phyloP scores from a whole-genome alignment of 805 yeast species.

The Clavispora carvajalis region DNA sequence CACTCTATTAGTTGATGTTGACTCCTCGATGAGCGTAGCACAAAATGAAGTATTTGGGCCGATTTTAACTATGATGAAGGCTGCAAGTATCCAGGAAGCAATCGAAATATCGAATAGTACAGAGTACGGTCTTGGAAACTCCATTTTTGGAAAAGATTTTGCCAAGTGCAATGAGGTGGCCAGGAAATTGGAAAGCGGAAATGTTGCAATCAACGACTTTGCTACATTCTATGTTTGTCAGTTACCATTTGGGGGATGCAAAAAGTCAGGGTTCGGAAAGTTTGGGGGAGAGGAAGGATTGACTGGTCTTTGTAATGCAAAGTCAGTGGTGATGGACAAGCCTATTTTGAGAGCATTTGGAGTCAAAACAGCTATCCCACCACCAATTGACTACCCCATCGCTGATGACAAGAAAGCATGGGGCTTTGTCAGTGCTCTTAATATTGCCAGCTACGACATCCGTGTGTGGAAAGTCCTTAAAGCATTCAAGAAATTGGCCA shows the following conservation, averaged over 20 bases:
- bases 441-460: slow-evolving; percentile 76
- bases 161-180: slow-evolving; percentile 58
- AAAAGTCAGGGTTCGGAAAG: slow-evolving; percentile 93
- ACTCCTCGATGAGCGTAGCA: slow-evolving; percentile 69
- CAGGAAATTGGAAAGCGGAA: slow-evolving; percentile 67
- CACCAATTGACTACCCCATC: slow-evolving; percentile 89
- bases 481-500: slow-evolving; percentile 35
- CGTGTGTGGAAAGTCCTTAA: slow-evolving; percentile 60
- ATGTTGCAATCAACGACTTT: slow-evolving; percentile 95
- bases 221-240: slow-evolving; percentile 96
- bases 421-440: slow-evolving; percentile 78
- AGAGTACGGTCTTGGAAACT: slow-evolving; percentile 85
- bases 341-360: slow-evolving; percentile 52
- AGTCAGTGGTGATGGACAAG: slow-evolving; percentile 82
- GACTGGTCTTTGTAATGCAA: slow-evolving; percentile 80
- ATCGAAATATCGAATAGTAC: slow-evolving; percentile 75
- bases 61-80: slow-evolving; percentile 72
- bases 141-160: slow-evolving; percentile 73
- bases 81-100: slow-evolving; percentile 61
- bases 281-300: slow-evolving; percentile 98
- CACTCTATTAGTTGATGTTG: slow-evolving; percentile 79
- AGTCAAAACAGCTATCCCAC: slow-evolving; percentile 78
- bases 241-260: slow-evolving; percentile 93
- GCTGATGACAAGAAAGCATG: slow-evolving; percentile 77
- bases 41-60: slow-evolving; percentile 95